A percentile compares a stretch with the other conserved stretches of the same genome.
Evolutionary conservation across 352 stramenopile genomes (phyloP).

Genomic region (Thraustochytrium striatum): DNA sequence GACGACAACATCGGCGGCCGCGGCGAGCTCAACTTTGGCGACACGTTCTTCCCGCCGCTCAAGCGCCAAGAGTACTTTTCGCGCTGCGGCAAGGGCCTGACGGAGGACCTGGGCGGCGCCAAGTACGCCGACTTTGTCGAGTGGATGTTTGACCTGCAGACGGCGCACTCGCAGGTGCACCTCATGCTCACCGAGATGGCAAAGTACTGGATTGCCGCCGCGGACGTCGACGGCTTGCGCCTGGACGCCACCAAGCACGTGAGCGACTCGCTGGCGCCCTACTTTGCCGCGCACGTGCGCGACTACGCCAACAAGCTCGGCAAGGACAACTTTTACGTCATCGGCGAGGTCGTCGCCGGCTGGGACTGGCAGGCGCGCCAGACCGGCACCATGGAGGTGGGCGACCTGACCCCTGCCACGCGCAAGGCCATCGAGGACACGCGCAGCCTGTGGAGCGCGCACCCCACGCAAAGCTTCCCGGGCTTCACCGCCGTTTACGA

Average conservation of each 20-base stretch:
- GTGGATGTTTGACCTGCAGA: neutral
- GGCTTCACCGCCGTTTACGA: neutral
- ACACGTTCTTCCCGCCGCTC: constrained; percentile 10
- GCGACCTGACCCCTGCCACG: neutral
- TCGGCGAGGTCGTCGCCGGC: neutral
- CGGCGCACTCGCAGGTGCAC: neutral
- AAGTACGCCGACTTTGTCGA: neutral
- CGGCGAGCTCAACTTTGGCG: constrained; percentile 41
- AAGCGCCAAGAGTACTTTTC: constrained; percentile 13
- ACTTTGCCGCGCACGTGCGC: neutral
- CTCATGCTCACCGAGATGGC: neutral
- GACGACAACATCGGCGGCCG: constrained; percentile 45
- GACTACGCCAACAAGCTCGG: neutral
- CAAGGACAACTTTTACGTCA: neutral
- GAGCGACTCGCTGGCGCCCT: neutral
- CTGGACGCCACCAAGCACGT: neutral
- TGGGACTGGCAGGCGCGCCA: neutral
- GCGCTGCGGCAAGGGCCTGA: neutral
- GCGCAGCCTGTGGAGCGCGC: neutral
- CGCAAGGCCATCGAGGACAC: neutral
- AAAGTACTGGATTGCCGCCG: too few species aligned
- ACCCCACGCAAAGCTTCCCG: neutral
- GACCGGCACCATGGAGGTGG: neutral
- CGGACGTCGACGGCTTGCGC: too few species aligned
- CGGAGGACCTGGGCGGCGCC: neutral